phyloP scores from a whole-genome alignment of 345 rosid genomes.

The Citrus hindsii region DNA sequence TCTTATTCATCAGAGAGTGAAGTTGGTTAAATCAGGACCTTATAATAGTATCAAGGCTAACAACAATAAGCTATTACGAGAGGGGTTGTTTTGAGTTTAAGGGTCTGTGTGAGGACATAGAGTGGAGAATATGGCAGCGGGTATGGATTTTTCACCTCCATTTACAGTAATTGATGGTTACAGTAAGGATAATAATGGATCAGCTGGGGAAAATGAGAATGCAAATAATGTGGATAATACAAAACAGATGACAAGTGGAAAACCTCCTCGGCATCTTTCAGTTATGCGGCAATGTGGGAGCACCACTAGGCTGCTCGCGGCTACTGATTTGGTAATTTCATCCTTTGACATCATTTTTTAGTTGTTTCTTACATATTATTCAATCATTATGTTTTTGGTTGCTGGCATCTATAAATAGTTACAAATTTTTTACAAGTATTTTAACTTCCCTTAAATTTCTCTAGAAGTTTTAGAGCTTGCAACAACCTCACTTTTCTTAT shows the following conservation, averaged over 20 bases:
- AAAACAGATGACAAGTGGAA: constrained; percentile 49
- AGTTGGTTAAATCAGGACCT: neutral
- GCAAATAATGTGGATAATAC: constrained; percentile 42
- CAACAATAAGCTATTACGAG: neutral
- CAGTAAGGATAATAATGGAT: constrained; percentile 29
- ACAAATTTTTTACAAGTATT: neutral
- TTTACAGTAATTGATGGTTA: constrained; percentile 43
- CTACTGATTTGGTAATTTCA: constrained; percentile 49
- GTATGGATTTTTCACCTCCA: constrained; percentile 60
- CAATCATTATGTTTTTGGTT: neutral
- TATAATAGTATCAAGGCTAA: neutral
- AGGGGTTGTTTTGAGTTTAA: neutral
- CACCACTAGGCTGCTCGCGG: constrained; percentile 41
- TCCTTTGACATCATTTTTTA: neutral
- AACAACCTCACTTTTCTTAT: neutral
- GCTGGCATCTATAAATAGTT: neutral
- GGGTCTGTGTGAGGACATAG: constrained; percentile 8
- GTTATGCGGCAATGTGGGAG: constrained; percentile 40
- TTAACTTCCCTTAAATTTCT: neutral
- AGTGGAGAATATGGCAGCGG: constrained; percentile 42
- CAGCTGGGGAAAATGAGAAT: constrained; percentile 38
- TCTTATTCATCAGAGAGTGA: neutral
- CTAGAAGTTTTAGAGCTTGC: neutral
- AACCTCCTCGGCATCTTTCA: constrained; percentile 75
- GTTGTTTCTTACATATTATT: neutral